Conservation (phyloP, 176 grass and related monocot genomes). For the Carex cristatella region DNA sequence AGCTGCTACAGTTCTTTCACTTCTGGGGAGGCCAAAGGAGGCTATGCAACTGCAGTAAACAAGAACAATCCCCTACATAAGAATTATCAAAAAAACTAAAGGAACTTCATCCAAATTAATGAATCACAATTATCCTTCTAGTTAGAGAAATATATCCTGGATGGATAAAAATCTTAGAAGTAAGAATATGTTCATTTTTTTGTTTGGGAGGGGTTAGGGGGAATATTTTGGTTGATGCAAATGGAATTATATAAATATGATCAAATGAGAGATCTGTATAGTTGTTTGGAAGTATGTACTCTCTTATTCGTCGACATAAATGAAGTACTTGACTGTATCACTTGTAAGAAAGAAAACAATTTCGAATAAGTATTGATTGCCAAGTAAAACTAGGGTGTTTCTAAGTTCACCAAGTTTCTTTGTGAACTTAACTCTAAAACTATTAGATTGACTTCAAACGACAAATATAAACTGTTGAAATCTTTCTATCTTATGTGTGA, state of each 20-base stretch:
- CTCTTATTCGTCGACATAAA: background rate
- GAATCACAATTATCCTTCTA: background rate
- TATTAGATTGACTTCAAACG: too few relatives aligned
- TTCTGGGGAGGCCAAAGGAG: conserved; percentile 69
- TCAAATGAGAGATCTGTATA: background rate
- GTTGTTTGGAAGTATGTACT: background rate
- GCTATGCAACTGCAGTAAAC: conserved; percentile 43
- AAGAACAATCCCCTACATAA: too few relatives aligned
- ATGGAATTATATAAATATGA: too few relatives aligned
- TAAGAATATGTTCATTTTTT: background rate
- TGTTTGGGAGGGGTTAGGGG: background rate
- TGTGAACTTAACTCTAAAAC: too few relatives aligned
- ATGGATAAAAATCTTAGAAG: background rate
- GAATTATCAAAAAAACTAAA: background rate
- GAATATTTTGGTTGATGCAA: background rate
- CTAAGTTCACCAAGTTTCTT: too few relatives aligned
- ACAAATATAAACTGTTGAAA: too few relatives aligned
- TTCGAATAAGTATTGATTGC: background rate
- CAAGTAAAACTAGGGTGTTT: too few relatives aligned
- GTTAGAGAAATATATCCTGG: background rate
- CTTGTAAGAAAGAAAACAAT: background rate
- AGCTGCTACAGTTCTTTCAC: conserved; percentile 62
- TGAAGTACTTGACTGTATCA: background rate
- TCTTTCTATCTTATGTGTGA: too few relatives aligned
- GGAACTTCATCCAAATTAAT: background rate